Evolutionary conservation across 108 stramenopile species (phyloP).

Genomic region (Nannochloropsis oceanica): DNA sequence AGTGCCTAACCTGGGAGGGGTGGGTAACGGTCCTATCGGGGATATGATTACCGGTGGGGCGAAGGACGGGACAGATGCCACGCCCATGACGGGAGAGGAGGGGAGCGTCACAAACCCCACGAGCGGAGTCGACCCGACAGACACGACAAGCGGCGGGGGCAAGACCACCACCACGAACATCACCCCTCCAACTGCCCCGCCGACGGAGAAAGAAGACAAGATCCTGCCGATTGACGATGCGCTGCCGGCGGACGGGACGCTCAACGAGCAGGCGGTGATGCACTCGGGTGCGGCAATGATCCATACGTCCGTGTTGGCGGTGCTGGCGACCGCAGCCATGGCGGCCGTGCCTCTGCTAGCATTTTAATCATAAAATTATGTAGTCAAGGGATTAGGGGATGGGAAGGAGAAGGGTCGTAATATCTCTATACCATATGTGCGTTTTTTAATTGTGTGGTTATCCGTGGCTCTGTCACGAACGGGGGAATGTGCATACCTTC

Average conservation of each 20-base stretch:
- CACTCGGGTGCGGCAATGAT: neutral
- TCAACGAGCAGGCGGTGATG: neutral
- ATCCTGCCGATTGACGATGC: neutral
- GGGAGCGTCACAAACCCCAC: neutral
- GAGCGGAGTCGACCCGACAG: neutral
- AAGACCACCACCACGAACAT: neutral
- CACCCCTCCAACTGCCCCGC: neutral
- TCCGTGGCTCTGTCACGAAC: no score
- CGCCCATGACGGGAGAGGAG: neutral
- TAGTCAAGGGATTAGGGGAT: no score
- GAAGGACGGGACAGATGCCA: neutral
- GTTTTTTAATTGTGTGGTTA: no score
- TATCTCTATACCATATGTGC: no score
- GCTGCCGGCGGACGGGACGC: neutral
- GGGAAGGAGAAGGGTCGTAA: no score
- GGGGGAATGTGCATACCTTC: no score
- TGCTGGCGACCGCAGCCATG: neutral
- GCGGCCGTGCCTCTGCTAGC: neutral
- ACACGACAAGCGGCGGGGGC: neutral
- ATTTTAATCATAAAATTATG: neutral
- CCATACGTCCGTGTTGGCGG: neutral
- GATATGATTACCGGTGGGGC: neutral
- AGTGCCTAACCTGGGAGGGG: neutral
- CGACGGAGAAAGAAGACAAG: neutral
- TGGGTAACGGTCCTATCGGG: neutral